phyloP scores from a whole-genome alignment of 768 basidiomycete genomes.

The Grammothele lineata region DNA sequence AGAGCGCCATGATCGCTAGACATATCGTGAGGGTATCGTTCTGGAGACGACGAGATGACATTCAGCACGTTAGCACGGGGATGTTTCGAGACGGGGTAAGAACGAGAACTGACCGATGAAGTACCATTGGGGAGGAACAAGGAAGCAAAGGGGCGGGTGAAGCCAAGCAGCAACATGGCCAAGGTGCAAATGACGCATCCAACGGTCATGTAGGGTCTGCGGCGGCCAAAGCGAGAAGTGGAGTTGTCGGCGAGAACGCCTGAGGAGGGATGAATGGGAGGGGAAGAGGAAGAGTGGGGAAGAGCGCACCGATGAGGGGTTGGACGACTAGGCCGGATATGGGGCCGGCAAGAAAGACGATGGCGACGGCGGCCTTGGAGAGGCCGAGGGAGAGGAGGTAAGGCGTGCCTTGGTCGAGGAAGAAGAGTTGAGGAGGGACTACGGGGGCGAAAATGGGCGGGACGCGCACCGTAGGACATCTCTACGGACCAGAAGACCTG shows the following conservation, averaged over 20 bases:
- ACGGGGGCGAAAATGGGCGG: neutral
- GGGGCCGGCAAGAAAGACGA: slow-evolving; percentile 91
- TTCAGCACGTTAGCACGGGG: slow-evolving; percentile 11
- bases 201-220: slow-evolving; percentile 80
- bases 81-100: no score
- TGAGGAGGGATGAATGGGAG: slow-evolving; percentile 9
- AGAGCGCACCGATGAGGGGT: slow-evolving; percentile 70
- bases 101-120: slow-evolving; percentile 23
- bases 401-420: slow-evolving; percentile 55
- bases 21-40: slow-evolving; percentile 67
- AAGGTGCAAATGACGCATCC: slow-evolving; percentile 62
- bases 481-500: slow-evolving; percentile 93
- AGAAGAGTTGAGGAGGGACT: neutral
- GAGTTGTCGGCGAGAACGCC: slow-evolving; percentile 79
- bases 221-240: slow-evolving; percentile 76
- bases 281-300: neutral
- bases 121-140: slow-evolving; percentile 35
- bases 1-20: slow-evolving; percentile 71
- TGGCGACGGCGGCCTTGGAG: slow-evolving; percentile 80
- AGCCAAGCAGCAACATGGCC: slow-evolving; percentile 82
- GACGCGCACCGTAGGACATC: slow-evolving; percentile 73
- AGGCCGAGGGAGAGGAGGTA: slow-evolving; percentile 88
- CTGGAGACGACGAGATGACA: slow-evolving; percentile 26
- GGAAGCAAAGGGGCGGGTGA: slow-evolving; percentile 63
- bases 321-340: slow-evolving; percentile 88